These are phyloP conservation scores for Seminavis robusta DNA, from an alignment of 108 stramenopile species.

Conservation along the genomic window DNA sequence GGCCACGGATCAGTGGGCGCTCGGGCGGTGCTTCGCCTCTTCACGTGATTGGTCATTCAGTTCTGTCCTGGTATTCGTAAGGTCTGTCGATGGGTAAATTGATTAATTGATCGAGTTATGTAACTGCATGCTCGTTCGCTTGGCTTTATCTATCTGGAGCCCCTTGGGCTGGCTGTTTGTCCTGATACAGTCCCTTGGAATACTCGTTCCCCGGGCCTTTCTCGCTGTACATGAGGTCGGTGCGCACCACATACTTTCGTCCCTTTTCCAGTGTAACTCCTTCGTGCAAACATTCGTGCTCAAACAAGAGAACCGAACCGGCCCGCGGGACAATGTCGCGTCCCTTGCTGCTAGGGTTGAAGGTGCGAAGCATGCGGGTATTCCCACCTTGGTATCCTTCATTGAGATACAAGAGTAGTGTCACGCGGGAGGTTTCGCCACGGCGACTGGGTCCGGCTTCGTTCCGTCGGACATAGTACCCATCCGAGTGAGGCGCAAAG, in stretches of 20 bases:
- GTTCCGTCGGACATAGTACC: constrained; percentile 13
- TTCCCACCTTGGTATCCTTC: constrained; percentile 32
- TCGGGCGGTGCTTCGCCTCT: too few species aligned
- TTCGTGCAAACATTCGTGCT: constrained; percentile 36
- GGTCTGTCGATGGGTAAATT: too few species aligned
- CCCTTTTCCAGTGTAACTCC: constrained; percentile 21
- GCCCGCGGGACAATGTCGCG: constrained; percentile 23
- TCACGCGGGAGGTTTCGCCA: constrained; percentile 29
- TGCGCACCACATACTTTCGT: constrained; percentile 30
- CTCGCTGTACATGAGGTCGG: constrained; percentile 33
- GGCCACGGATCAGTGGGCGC: too few species aligned
- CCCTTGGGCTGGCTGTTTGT: too few species aligned
- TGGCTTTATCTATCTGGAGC: too few species aligned
- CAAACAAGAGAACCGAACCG: constrained; percentile 28
- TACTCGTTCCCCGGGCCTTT: not conserved
- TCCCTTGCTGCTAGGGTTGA: constrained; percentile 14
- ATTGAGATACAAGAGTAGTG: constrained; percentile 33
- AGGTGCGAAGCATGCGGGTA: too few species aligned
- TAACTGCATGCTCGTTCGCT: too few species aligned
- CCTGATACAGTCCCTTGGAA: not conserved
- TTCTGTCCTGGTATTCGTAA: too few species aligned
- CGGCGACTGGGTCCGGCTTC: constrained; percentile 15
- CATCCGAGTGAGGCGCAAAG: constrained; percentile 35
- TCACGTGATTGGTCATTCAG: too few species aligned
- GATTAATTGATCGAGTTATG: too few species aligned